phyloP scores from a whole-genome alignment of 2,329 filamentous ascomycete genomes.

The Arthrobotrys pseudoclavata region DNA sequence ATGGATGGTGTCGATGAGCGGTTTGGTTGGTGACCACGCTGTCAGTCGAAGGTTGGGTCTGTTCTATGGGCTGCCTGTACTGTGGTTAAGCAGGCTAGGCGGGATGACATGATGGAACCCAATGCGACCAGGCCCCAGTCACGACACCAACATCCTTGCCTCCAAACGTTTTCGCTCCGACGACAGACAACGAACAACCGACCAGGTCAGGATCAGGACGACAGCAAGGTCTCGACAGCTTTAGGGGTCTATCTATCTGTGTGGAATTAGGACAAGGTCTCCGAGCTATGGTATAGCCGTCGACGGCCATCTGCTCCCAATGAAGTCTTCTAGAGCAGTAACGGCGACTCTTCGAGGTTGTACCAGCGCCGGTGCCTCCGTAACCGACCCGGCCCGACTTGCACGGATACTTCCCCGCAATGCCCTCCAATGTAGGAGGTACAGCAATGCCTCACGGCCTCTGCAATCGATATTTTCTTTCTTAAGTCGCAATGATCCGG shows the following conservation, averaged over 20 bases:
- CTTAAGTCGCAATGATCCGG: conserved; percentile 45
- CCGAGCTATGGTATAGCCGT: conserved; percentile 35
- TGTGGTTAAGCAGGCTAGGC: no score
- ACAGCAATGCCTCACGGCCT: conserved; percentile 48
- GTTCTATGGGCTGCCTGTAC: background rate
- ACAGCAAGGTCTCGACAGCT: background rate
- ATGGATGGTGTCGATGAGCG: background rate
- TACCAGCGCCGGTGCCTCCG: conserved; percentile 23
- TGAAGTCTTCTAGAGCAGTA: conserved; percentile 53
- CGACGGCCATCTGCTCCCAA: conserved; percentile 26
- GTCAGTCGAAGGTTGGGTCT: background rate
- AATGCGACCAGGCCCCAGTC: conserved; percentile 24
- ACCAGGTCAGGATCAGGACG: background rate
- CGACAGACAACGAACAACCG: conserved; percentile 15
- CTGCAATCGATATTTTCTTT: conserved; percentile 53
- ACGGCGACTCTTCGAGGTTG: conserved; percentile 38
- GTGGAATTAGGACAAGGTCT: background rate
- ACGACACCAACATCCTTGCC: conserved; percentile 20
- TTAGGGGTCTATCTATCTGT: background rate
- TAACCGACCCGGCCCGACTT: conserved; percentile 29
- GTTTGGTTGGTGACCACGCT: conserved; percentile 49
- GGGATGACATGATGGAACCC: conserved; percentile 36
- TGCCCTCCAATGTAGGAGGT: conserved; percentile 32
- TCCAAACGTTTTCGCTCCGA: conserved; percentile 36
- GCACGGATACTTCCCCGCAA: conserved; percentile 48